These are phyloP conservation scores for Paxillus rubicundulus DNA, from an alignment of 768 basidiomycete species.

Conservation along the genomic window DNA sequence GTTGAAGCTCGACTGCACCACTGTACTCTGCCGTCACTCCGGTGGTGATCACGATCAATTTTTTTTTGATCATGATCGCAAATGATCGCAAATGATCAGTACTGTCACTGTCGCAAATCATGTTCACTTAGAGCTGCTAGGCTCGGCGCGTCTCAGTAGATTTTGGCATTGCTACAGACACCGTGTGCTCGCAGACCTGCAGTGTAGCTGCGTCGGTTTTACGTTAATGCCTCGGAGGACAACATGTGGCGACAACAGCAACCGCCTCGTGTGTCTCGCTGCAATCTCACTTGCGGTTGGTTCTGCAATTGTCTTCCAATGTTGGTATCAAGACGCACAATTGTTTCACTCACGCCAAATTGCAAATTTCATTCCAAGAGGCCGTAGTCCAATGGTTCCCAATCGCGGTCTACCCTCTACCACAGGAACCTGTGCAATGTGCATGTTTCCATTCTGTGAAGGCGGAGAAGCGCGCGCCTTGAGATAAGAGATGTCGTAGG, in stretches of 20 bases:
- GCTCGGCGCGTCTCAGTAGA: slow-evolving; percentile 3
- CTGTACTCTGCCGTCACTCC: slow-evolving; percentile 9
- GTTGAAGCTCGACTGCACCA: neutral
- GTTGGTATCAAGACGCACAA: slow-evolving; percentile 14
- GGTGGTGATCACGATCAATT: slow-evolving; percentile 17
- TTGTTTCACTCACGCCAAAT: slow-evolving; percentile 21
- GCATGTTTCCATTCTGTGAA: slow-evolving; percentile 21
- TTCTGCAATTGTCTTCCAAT: neutral
- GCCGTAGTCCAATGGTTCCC: slow-evolving; percentile 7
- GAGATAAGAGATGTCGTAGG: slow-evolving; percentile 8
- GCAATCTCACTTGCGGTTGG: slow-evolving; percentile 14
- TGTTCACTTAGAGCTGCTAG: slow-evolving; percentile 10
- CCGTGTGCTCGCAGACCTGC: neutral
- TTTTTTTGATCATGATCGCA: slow-evolving; percentile 36
- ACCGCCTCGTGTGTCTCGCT: slow-evolving; percentile 11
- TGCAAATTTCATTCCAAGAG: slow-evolving; percentile 21
- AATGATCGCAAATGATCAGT: slow-evolving; percentile 21
- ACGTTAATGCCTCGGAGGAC: slow-evolving; percentile 13
- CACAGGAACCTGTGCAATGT: slow-evolving; percentile 28
- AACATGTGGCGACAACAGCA: slow-evolving; percentile 12
- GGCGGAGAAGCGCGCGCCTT: slow-evolving; percentile 18
- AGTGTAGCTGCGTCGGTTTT: neutral
- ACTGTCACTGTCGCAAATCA: slow-evolving; percentile 22
- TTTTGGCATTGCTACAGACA: slow-evolving; percentile 1
- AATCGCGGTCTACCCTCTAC: slow-evolving; percentile 29